These are phyloP conservation scores for Iberis amara DNA, from an alignment of 441 rosid species.

Conservation along the genomic window DNA sequence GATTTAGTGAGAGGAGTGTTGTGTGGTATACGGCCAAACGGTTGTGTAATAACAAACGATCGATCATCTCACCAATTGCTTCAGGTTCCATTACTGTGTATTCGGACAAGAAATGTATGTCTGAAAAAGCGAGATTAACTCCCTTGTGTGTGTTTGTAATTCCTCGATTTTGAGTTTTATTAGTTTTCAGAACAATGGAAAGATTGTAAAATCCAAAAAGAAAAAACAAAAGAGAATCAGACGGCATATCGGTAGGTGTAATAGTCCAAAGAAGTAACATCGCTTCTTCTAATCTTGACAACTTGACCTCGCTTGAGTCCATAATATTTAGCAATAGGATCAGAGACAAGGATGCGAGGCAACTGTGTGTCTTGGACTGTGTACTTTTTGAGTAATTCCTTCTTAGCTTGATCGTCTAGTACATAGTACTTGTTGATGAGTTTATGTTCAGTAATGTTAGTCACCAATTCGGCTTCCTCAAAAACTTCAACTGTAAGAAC, in stretches of 20 bases:
- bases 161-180: too few species aligned
- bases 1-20: too few species aligned
- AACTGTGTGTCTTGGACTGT: slow-evolving; percentile 54
- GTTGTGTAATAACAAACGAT: too few species aligned
- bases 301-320: slow-evolving; percentile 57
- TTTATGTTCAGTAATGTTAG: slow-evolving; percentile 44
- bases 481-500: slow-evolving; percentile 43
- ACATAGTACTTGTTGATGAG: slow-evolving; percentile 48
- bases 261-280: slow-evolving; percentile 48
- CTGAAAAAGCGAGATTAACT: too few species aligned
- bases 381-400: slow-evolving; percentile 41
- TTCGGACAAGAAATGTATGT: too few species aligned
- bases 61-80: too few species aligned
- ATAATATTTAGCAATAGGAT: slow-evolving; percentile 49
- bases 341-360: slow-evolving; percentile 50
- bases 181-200: too few species aligned
- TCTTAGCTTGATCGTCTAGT: slow-evolving; percentile 43
- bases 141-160: too few species aligned
- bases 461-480: slow-evolving; percentile 51
- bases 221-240: slow-evolving; percentile 24
- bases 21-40: too few species aligned
- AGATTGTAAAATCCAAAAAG: background rate
- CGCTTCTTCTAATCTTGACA: slow-evolving; percentile 47
- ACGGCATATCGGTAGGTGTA: slow-evolving; percentile 49
- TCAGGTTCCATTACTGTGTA: too few species aligned